Percentiles rank a stretch among this genome's conserved stretches.
phyloP scores from a whole-genome alignment of 2,329 filamentous ascomycete species.

The Arthrobotrys megalospora region DNA sequence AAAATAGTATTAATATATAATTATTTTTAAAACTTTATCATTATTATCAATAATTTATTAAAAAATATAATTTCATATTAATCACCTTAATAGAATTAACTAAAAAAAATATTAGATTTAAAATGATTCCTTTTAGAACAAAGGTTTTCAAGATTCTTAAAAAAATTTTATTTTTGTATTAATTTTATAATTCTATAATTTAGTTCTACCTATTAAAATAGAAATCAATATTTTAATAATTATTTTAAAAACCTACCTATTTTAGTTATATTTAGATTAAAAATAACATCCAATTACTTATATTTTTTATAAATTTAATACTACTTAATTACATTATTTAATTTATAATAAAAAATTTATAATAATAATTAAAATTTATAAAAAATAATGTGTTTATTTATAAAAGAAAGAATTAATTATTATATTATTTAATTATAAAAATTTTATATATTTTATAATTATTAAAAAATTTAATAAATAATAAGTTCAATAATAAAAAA shows the following conservation, averaged over 20 bases:
- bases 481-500: neutral
- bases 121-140: no score
- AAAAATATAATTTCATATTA: no score
- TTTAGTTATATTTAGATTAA: neutral
- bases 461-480: neutral
- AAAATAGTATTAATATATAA: no score
- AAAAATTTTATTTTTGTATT: no score
- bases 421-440: neutral
- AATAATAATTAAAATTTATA: neutral
- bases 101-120: no score
- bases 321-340: neutral
- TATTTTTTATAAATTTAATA: neutral
- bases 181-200: no score
- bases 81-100: no score
- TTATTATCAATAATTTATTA: no score
- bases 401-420: neutral
- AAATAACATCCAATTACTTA: neutral
- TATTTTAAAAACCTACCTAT: neutral
- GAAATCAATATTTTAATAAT: neutral
- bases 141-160: no score
- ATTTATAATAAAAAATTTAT: neutral
- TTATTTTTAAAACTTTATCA: no score
- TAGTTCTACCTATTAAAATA: no score
- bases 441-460: slow-evolving; percentile 2
- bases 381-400: neutral